Conservation (phyloP, 108 stramenopile species). For the Stephanodiscus minutulus region DNA sequence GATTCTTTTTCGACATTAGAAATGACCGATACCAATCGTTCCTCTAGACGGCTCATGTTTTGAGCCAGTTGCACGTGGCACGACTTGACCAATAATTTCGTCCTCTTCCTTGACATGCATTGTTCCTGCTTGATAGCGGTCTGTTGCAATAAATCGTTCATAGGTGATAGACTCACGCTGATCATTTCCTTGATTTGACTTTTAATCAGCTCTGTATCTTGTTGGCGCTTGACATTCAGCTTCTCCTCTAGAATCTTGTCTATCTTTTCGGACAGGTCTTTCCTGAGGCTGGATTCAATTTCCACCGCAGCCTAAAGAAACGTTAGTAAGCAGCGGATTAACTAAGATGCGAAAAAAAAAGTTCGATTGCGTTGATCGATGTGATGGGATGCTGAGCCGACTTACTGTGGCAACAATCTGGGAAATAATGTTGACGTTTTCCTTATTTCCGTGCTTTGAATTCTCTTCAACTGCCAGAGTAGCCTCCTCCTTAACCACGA, state of each 20-base stretch:
- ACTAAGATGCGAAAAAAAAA: not conserved
- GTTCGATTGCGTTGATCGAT: not conserved
- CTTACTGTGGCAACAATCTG: constrained; percentile 8
- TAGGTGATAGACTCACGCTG: not conserved
- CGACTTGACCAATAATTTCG: not conserved
- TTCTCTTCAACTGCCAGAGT: not conserved
- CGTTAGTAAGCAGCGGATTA: too few relatives aligned
- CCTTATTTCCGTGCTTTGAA: not conserved
- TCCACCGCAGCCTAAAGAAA: not conserved
- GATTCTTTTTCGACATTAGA: not conserved
- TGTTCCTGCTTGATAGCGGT: not conserved
- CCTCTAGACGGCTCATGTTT: constrained; percentile 4
- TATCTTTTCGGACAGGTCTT: not conserved
- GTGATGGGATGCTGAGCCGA: not conserved
- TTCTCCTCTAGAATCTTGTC: constrained; percentile 4
- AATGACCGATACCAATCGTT: not conserved
- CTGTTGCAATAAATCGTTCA: constrained; percentile 1
- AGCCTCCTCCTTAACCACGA: constrained; percentile 7
- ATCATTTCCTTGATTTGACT: not conserved
- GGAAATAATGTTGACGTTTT: constrained; percentile 3
- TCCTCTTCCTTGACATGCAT: constrained; percentile 8
- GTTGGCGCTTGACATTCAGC: not conserved
- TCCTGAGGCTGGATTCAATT: not conserved
- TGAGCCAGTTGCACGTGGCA: not conserved
- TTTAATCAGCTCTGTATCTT: not conserved